Evolutionary conservation across 2,329 filamentous ascomycete genomes (phyloP).

Genomic region (Fusarium keratoplasticum): DNA sequence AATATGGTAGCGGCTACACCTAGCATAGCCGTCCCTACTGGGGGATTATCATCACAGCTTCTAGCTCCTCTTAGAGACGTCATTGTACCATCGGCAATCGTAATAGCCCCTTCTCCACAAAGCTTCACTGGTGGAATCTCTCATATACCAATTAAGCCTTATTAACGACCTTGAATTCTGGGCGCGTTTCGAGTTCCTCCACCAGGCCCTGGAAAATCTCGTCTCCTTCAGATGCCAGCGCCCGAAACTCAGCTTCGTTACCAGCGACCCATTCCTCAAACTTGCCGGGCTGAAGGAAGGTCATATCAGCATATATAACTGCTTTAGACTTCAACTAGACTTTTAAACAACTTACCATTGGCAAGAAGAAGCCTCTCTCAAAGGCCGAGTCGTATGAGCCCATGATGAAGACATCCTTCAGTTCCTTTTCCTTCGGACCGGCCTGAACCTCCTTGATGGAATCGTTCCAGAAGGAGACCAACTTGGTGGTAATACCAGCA

Average conservation of each 20-base stretch:
- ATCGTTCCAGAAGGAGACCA: neutral
- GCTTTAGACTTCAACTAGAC: no score
- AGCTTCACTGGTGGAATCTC: neutral
- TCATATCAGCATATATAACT: neutral
- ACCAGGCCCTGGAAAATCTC: neutral
- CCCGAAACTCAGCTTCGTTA: neutral
- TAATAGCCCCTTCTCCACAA: rapidly evolving
- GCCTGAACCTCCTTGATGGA: neutral
- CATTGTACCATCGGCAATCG: neutral
- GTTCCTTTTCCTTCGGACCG: neutral
- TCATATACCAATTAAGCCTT: neutral
- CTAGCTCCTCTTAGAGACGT: neutral
- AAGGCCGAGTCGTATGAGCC: neutral
- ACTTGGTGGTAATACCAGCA: neutral
- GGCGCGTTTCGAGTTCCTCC: neutral
- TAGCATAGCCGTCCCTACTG: neutral
- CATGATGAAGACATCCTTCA: neutral
- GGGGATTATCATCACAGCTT: neutral
- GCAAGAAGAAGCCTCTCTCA: neutral
- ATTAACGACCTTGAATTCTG: neutral
- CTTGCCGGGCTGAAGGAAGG: neutral
- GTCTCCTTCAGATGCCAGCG: neutral
- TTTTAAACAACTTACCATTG: neutral
- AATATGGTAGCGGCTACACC: neutral
- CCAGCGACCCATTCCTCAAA: neutral